Conservation (phyloP, 306 rosid genomes). For the Medicago lupulina region DNA sequence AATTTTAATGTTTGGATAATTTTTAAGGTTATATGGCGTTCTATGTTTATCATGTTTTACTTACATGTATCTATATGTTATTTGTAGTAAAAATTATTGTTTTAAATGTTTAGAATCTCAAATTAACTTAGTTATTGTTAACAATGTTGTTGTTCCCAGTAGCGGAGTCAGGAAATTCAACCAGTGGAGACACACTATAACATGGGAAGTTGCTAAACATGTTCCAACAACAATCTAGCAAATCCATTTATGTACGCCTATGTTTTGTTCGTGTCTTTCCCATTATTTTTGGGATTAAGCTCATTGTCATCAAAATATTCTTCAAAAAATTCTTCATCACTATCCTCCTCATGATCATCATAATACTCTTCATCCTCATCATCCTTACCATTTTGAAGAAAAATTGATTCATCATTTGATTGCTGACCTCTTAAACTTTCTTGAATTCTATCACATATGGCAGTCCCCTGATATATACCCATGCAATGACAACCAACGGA, state of each 20-base stretch:
- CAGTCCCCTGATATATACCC: conserved; percentile 78
- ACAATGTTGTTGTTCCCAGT: no score
- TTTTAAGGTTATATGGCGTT: no score
- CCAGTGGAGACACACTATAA: no score
- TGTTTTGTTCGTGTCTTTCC: conserved; percentile 45
- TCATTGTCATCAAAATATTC: conserved; percentile 68
- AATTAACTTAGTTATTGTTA: no score
- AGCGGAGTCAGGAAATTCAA: no score
- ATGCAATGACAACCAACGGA: conserved; percentile 18
- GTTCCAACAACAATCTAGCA: conserved; percentile 25
- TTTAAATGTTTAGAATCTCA: no score
- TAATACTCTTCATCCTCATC: conserved; percentile 55
- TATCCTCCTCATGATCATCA: conserved; percentile 56
- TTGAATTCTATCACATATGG: conserved; percentile 94
- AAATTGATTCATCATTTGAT: conserved; percentile 44
- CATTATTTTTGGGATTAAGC: conserved; percentile 37
- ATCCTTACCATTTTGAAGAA: conserved; percentile 62
- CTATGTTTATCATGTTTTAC: no score
- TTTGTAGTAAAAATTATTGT: no score
- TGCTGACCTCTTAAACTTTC: conserved; percentile 80
- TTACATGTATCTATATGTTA: no score
- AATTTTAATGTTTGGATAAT: no score
- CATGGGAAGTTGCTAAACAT: neutral
- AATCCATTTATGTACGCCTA: conserved; percentile 38
- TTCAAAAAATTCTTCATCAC: conserved; percentile 61